A percentile compares a stretch with the other conserved stretches of the same genome.
These are phyloP conservation scores for Cryptosporidium ubiquitum DNA, from an alignment of 169 alveolate species.

Conservation along the genomic window DNA sequence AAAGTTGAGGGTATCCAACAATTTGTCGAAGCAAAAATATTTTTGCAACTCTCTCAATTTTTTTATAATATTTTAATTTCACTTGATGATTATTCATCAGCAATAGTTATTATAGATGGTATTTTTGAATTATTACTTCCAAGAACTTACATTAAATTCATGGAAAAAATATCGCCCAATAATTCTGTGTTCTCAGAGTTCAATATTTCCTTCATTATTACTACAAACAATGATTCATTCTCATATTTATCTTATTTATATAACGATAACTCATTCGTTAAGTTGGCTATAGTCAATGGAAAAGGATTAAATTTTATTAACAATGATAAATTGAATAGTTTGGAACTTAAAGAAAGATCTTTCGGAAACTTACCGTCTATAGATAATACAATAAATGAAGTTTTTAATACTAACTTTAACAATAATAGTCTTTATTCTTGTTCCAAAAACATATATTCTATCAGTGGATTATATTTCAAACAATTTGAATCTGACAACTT, in stretches of 20 bases:
- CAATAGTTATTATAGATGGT: slow-evolving; percentile 37
- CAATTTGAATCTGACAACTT: neutral
- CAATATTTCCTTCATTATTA: slow-evolving; percentile 36
- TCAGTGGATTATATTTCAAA: neutral
- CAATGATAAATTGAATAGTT: neutral
- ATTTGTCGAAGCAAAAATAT: slow-evolving; percentile 46
- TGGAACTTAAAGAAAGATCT: neutral
- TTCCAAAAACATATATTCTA: neutral
- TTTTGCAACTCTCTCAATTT: slow-evolving; percentile 44
- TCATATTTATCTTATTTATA: slow-evolving; percentile 17
- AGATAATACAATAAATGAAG: slow-evolving; percentile 14
- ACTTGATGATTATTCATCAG: neutral
- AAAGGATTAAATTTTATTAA: neutral
- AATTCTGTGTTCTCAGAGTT: slow-evolving; percentile 11
- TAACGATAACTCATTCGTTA: neutral
- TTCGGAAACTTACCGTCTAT: neutral
- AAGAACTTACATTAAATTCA: neutral
- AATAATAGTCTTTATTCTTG: neutral
- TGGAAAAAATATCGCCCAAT: neutral
- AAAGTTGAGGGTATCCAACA: slow-evolving; percentile 18
- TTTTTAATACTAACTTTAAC: neutral
- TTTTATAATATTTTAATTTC: slow-evolving; percentile 16
- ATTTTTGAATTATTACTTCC: slow-evolving; percentile 36
- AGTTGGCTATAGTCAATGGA: neutral
- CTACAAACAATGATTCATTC: neutral